phyloP scores from a whole-genome alignment of 1,284 basidiomycete species.

The Schizophyllum commune region DNA sequence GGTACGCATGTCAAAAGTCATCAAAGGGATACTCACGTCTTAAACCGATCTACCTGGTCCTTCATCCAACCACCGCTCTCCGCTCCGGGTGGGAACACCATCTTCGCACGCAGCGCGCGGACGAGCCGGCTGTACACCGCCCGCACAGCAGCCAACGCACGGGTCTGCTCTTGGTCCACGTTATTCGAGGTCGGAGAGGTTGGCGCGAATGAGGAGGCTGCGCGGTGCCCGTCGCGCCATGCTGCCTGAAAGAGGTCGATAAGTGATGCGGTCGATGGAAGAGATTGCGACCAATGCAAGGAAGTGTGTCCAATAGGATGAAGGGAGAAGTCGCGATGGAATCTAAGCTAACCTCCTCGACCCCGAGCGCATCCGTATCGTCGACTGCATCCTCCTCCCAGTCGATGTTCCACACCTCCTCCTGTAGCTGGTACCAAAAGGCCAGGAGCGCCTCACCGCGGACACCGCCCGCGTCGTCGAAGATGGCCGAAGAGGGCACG shows the following conservation, averaged over 20 bases:
- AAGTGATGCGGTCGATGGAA: not conserved
- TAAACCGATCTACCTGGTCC: constrained; percentile 71
- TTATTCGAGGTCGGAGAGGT: not conserved
- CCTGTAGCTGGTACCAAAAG: constrained; percentile 87
- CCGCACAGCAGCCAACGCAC: constrained; percentile 45
- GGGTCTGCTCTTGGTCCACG: constrained; percentile 26
- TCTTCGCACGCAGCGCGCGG: constrained; percentile 61
- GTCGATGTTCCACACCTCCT: constrained; percentile 59
- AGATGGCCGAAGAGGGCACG: not conserved
- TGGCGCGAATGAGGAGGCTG: not conserved
- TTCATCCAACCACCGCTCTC: constrained; percentile 51
- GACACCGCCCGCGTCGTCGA: constrained; percentile 77
- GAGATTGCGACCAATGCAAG: no score
- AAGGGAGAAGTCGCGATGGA: no score
- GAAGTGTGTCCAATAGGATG: no score
- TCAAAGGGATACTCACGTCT: no score
- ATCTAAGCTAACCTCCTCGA: no score
- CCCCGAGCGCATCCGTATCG: constrained; percentile 26
- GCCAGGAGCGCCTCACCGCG: constrained; percentile 80
- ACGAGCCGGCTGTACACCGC: constrained; percentile 76
- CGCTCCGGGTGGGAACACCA: constrained; percentile 51
- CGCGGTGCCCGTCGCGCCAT: not conserved
- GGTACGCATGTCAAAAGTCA: not conserved
- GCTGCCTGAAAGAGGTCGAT: not conserved
- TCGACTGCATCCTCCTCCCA: constrained; percentile 17